Evolutionary conservation across 228 moss, liverwort and hornwort genomes (phyloP).

Genomic region (Sphagnum magellanicum): DNA sequence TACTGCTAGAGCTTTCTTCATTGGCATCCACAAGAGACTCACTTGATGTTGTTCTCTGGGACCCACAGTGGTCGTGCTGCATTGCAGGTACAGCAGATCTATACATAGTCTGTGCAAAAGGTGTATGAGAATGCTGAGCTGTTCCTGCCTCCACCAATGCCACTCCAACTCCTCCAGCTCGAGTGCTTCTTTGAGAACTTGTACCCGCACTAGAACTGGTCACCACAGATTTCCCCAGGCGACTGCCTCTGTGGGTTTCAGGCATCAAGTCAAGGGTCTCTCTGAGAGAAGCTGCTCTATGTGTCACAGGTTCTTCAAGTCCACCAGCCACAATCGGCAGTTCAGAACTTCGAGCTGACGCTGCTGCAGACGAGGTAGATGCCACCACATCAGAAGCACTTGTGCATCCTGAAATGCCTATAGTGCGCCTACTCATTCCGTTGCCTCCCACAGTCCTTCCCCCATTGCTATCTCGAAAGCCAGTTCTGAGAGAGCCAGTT

Average conservation of each 20-base stretch:
- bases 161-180: constrained; percentile 22
- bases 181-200: constrained; percentile 40
- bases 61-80: constrained; percentile 28
- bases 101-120: constrained; percentile 52
- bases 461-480: constrained; percentile 44
- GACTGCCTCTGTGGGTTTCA: constrained; percentile 37
- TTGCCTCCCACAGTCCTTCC: constrained; percentile 42
- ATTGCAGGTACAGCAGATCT: constrained; percentile 52
- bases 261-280: constrained; percentile 35
- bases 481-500: constrained; percentile 48
- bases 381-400: constrained; percentile 43
- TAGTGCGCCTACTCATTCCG: constrained; percentile 44
- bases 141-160: constrained; percentile 24
- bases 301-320: constrained; percentile 27
- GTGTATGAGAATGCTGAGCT: constrained; percentile 27
- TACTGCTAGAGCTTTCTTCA: constrained; percentile 42
- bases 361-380: constrained; percentile 41
- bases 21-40: constrained; percentile 55
- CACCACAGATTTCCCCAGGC: constrained; percentile 43
- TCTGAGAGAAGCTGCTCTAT: constrained; percentile 34
- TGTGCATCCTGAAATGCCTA: constrained; percentile 42
- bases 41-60: constrained; percentile 31
- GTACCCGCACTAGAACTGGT: constrained; percentile 26
- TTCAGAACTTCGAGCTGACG: constrained; percentile 37
- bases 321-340: constrained; percentile 23